Conservation (phyloP, 1,284 basidiomycete species). For the Meira nashicola region DNA sequence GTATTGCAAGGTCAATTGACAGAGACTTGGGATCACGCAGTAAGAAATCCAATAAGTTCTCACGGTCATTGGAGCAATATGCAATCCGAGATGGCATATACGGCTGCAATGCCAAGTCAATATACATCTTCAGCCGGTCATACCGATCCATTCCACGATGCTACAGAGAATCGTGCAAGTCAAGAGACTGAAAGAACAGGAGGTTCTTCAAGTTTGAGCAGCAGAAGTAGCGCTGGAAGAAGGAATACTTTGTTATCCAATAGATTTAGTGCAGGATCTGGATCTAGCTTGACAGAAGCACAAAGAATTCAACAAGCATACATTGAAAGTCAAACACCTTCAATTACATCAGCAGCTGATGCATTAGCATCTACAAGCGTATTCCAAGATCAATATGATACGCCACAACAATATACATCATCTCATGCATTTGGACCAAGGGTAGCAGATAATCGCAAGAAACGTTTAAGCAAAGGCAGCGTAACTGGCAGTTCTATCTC, state of each 20-base stretch:
- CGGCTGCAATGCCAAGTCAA: background rate
- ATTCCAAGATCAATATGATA: constrained; percentile 9
- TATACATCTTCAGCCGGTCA: background rate
- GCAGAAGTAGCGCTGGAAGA: background rate
- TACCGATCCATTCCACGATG: constrained; percentile 9
- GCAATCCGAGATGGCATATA: background rate
- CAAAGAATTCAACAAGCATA: constrained; percentile 13
- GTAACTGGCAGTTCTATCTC: background rate
- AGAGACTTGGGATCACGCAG: constrained; percentile 18
- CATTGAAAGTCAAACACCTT: background rate
- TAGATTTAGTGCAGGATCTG: background rate
- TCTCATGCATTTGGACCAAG: constrained; percentile 5
- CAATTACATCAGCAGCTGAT: background rate
- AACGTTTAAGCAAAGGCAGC: constrained; percentile 10
- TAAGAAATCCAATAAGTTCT: background rate
- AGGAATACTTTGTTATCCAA: background rate
- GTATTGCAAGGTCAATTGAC: constrained; percentile 17
- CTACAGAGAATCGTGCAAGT: background rate
- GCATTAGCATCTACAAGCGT: background rate
- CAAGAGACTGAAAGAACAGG: constrained; percentile 4
- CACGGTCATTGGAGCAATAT: too few species aligned
- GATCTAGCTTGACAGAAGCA: constrained; percentile 8
- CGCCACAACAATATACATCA: constrained; percentile 10
- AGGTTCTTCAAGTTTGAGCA: background rate
- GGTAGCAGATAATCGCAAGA: background rate